Conservation (phyloP, 1,284 basidiomycete genomes). For the Boletellus dicymbophilus region DNA sequence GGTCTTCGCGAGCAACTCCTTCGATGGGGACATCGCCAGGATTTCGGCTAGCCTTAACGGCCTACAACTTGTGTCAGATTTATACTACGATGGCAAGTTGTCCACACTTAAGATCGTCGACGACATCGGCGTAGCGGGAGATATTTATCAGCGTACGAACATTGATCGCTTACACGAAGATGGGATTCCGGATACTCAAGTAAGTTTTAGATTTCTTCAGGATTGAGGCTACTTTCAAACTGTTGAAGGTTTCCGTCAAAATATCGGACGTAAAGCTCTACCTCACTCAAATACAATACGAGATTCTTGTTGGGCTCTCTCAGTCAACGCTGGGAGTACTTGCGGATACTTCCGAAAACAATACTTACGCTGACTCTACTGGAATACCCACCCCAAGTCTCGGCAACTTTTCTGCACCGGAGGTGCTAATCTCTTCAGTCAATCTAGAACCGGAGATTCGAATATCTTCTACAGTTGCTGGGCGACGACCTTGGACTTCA, state of each 20-base stretch:
- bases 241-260: slow-evolving; percentile 62
- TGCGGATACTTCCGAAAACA: slow-evolving; percentile 41
- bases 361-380: slow-evolving; percentile 28
- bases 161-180: slow-evolving; percentile 51
- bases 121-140: slow-evolving; percentile 81
- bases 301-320: slow-evolving; percentile 71
- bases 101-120: slow-evolving; percentile 87
- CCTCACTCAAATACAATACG: slow-evolving; percentile 91
- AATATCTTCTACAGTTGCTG: slow-evolving; percentile 23
- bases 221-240: slow-evolving; percentile 4
- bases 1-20: slow-evolving; percentile 83
- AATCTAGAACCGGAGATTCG: slow-evolving; percentile 64
- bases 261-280: slow-evolving; percentile 92
- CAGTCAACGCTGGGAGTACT: slow-evolving; percentile 79
- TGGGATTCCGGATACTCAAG: slow-evolving; percentile 71
- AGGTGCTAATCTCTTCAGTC: slow-evolving; percentile 23
- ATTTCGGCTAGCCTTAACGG: slow-evolving; percentile 84
- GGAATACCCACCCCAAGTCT: slow-evolving; percentile 12
- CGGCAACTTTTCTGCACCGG: slow-evolving; percentile 4
- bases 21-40: slow-evolving; percentile 59
- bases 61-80: slow-evolving; percentile 80
- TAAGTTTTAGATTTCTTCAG: slow-evolving; percentile 32
- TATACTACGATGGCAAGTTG: slow-evolving; percentile 50
- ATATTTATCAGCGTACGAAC: slow-evolving; percentile 63
- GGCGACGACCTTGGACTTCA: slow-evolving; percentile 53